Percentiles rank a stretch among this genome's conserved stretches.
Conservation (phyloP, 805 yeast genomes). For the Monosporozyma aquatica region DNA sequence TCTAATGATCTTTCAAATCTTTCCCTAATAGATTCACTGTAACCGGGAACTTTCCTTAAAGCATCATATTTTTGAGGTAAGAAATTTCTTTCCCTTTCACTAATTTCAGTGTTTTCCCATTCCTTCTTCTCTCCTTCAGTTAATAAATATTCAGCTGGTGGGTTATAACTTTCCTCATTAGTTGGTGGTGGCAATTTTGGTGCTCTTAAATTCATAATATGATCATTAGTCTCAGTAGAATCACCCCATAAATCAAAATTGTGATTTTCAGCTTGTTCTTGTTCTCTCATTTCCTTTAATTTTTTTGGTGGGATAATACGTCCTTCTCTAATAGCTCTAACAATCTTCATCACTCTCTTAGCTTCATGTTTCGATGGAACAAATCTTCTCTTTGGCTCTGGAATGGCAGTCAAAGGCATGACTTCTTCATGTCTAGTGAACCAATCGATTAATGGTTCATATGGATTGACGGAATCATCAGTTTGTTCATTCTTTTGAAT, state of each 20-base stretch:
- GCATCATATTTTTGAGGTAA: slow-evolving; percentile 75
- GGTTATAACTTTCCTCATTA: slow-evolving; percentile 91
- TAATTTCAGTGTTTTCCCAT: slow-evolving; percentile 63
- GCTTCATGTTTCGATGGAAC: slow-evolving; percentile 97
- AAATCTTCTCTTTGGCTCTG: slow-evolving; percentile 96
- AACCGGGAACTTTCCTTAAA: slow-evolving; percentile 89
- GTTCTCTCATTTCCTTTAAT: slow-evolving; percentile 40
- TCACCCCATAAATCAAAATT: slow-evolving; percentile 84
- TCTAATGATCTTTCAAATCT: slow-evolving; percentile 91
- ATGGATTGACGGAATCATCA: slow-evolving; percentile 72
- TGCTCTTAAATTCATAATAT: slow-evolving; percentile 85
- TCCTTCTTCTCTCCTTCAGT: slow-evolving; percentile 65
- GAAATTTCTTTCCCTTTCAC: slow-evolving; percentile 70
- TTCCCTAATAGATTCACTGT: slow-evolving; percentile 76
- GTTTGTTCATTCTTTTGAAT: slow-evolving; percentile 80
- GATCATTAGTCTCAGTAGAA: slow-evolving; percentile 52
- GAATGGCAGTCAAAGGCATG: slow-evolving; percentile 88
- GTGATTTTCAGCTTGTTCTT: slow-evolving; percentile 43
- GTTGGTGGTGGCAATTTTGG: slow-evolving; percentile 96
- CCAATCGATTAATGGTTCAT: slow-evolving; percentile 93
- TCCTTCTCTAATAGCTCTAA: slow-evolving; percentile 93
- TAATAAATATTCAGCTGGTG: slow-evolving; percentile 89
- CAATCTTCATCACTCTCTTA: slow-evolving; percentile 91
- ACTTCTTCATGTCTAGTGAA: slow-evolving; percentile 75
- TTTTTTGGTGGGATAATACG: slow-evolving; percentile 71